Evolutionary conservation across 2,329 filamentous ascomycete genomes (phyloP).

Genomic region (Xylariales sp.): DNA sequence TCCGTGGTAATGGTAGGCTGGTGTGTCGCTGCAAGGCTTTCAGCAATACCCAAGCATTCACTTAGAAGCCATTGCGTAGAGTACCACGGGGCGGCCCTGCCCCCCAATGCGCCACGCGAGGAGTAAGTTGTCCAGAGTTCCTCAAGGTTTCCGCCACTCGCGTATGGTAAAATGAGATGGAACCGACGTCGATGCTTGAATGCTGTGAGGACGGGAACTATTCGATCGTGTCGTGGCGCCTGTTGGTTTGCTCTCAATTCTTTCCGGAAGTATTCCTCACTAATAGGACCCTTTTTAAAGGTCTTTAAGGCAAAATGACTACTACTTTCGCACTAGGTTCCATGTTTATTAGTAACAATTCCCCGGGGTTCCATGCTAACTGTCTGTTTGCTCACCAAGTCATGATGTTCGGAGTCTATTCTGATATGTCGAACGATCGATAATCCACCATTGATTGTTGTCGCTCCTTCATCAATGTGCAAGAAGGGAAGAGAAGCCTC

Average conservation of each 20-base stretch:
- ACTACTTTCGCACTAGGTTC: neutral
- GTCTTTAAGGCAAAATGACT: conserved; percentile 33
- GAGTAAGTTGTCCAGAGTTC: conserved; percentile 25
- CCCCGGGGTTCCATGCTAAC: neutral
- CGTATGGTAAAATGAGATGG: conserved; percentile 37
- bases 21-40: conserved; percentile 29
- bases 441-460: neutral
- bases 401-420: conserved; percentile 28
- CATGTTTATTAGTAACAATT: neutral
- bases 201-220: conserved; percentile 35
- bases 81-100: conserved; percentile 6
- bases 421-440: conserved; percentile 13
- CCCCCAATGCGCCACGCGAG: neutral
- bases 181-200: conserved; percentile 27
- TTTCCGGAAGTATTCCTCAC: conserved; percentile 7
- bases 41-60: conserved; percentile 34
- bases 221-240: conserved; percentile 26
- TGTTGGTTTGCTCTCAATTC: conserved; percentile 28
- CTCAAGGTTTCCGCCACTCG: conserved; percentile 26
- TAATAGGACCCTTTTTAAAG: neutral
- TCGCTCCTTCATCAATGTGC: neutral
- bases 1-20: neutral
- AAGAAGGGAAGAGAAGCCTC: conserved; percentile 27
- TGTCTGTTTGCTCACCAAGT: conserved; percentile 19
- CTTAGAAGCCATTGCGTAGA: conserved; percentile 32